These are phyloP conservation scores for Wickerhamiella alocasiicola DNA, from an alignment of 805 yeast genomes.

Conservation along the genomic window DNA sequence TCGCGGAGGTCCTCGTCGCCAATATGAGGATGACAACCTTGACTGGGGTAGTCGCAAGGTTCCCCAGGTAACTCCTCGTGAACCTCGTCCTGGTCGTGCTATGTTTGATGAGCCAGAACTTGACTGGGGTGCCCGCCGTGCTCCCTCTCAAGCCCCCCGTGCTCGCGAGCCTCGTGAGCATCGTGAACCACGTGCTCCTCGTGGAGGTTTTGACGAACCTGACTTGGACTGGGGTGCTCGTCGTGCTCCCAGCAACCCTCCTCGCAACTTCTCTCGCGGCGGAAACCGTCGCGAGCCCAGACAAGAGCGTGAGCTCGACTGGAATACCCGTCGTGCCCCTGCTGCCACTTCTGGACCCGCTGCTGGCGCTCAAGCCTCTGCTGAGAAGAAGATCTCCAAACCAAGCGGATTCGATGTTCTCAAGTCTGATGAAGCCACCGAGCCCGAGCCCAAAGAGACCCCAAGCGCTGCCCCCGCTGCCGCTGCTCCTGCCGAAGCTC, in stretches of 20 bases:
- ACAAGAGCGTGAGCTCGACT: conserved; percentile 44
- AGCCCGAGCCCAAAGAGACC: conserved; percentile 15
- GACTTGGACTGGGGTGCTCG: conserved; percentile 21
- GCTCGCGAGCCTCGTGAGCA: conserved; percentile 20
- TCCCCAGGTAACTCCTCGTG: conserved; percentile 12
- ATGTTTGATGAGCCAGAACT: conserved; percentile 26
- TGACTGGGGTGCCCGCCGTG: conserved; percentile 29
- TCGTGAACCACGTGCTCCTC: conserved; percentile 30
- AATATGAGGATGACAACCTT: conserved; percentile 14
- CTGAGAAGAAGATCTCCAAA: conserved; percentile 28
- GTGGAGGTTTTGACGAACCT: conserved; percentile 9
- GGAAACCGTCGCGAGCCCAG: neutral
- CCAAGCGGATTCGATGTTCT: conserved; percentile 20
- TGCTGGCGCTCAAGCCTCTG: conserved; percentile 15
- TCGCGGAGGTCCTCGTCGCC: conserved; percentile 7
- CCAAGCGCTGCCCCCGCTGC: conserved; percentile 3
- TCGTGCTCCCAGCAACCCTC: conserved; percentile 13
- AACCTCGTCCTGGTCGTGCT: conserved; percentile 7
- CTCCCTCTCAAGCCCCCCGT: conserved; percentile 18
- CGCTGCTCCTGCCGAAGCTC: neutral
- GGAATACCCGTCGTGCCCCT: conserved; percentile 17
- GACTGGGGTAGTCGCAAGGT: conserved; percentile 20
- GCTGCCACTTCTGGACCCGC: conserved; percentile 9
- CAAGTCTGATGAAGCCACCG: conserved; percentile 16
- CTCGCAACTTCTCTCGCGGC: conserved; percentile 2